These are phyloP conservation scores for Aciculosporium take DNA, from an alignment of 2,329 filamentous ascomycete species.

Conservation along the genomic window DNA sequence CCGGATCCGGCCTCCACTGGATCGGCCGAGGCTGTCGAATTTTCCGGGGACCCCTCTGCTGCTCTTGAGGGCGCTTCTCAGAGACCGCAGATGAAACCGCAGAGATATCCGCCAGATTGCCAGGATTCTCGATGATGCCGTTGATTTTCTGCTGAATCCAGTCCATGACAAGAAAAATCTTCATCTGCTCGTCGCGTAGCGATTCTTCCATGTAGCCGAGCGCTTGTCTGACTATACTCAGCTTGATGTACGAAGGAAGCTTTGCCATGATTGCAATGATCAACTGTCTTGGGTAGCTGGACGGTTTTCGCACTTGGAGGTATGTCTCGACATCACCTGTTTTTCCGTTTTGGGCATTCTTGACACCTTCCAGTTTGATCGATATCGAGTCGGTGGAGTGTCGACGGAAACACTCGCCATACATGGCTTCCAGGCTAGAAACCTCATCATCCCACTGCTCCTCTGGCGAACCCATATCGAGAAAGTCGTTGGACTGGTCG, in stretches of 20 bases:
- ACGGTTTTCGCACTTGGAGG: conserved; percentile 56
- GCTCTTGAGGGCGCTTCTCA: conserved; percentile 28
- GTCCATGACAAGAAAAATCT: conserved; percentile 74
- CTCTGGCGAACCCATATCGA: conserved; percentile 36
- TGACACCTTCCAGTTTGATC: conserved; percentile 47
- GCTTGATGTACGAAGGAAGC: conserved; percentile 81
- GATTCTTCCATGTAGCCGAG: conserved; percentile 56
- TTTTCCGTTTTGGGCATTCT: conserved; percentile 36
- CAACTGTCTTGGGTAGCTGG: conserved; percentile 56
- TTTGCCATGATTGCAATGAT: conserved; percentile 56
- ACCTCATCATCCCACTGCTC: conserved; percentile 78
- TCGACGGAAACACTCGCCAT: conserved; percentile 55
- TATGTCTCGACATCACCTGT: conserved; percentile 37
- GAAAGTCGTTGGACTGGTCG: conserved; percentile 25
- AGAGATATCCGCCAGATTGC: conserved; percentile 70
- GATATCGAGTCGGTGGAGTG: conserved; percentile 51
- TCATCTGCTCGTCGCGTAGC: conserved; percentile 73
- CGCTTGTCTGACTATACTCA: conserved; percentile 71
- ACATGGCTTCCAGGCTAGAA: conserved; percentile 71
- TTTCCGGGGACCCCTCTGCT: conserved; percentile 16
- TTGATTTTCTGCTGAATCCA: conserved; percentile 83
- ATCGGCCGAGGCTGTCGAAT: conserved; percentile 42
- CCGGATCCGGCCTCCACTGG: conserved; percentile 44
- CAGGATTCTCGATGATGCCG: conserved; percentile 70
- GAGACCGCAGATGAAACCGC: conserved; percentile 56